Percentiles rank a stretch among this genome's conserved stretches.
phyloP scores from a whole-genome alignment of 257 asterid species.

The Nicotiana benthamiana region DNA sequence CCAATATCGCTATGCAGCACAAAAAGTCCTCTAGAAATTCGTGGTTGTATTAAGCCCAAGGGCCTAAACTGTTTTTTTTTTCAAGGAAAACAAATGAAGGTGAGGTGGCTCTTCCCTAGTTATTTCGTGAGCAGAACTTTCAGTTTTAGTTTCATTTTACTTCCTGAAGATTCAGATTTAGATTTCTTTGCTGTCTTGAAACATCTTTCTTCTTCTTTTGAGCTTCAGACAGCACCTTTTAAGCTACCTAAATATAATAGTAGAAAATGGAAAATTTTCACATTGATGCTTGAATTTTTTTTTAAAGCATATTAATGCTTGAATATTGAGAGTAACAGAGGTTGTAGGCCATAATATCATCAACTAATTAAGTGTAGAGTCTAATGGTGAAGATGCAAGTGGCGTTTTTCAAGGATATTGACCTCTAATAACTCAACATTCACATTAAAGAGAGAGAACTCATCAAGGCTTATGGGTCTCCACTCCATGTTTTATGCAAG shows the following conservation, averaged over 20 bases:
- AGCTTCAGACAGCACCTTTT: neutral
- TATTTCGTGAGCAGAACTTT: neutral
- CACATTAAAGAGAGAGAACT: neutral
- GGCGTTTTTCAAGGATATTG: neutral
- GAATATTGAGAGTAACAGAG: neutral
- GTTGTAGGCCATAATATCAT: neutral
- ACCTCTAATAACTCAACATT: neutral
- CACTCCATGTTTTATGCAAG: neutral
- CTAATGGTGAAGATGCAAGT: neutral
- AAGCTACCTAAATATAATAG: neutral
- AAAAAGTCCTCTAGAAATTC: neutral
- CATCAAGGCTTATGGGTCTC: neutral
- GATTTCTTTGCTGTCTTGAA: neutral
- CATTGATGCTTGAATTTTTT: neutral
- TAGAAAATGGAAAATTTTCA: neutral
- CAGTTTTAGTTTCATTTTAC: neutral
- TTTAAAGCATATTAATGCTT: neutral
- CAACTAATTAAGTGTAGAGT: neutral
- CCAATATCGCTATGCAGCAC: neutral
- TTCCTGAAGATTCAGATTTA: neutral
- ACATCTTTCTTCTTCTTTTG: neutral
- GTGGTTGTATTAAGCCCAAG: neutral
- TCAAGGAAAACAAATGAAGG: neutral
- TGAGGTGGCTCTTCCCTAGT: neutral
- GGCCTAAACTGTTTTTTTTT: neutral